phyloP scores from a whole-genome alignment of 2,329 filamentous ascomycete genomes.

The Didymella segeticola region DNA sequence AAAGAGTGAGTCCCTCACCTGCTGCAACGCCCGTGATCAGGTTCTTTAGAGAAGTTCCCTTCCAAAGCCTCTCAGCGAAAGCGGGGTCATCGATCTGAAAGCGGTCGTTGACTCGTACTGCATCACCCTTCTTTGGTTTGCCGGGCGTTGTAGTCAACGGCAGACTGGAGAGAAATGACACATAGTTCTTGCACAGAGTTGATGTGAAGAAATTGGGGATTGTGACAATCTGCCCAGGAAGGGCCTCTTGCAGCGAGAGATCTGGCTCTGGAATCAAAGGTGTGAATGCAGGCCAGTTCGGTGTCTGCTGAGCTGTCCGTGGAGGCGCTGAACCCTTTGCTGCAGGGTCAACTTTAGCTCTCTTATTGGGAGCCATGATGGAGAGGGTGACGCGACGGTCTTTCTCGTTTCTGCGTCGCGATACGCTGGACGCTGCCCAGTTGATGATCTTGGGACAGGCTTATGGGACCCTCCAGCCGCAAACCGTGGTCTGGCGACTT shows the following conservation, averaged over 20 bases:
- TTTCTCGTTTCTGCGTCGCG: background rate
- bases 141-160: slow-evolving; percentile 79
- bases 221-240: slow-evolving; percentile 73
- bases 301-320: slow-evolving; percentile 37
- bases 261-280: slow-evolving; percentile 71
- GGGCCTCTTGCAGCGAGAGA: slow-evolving; percentile 64
- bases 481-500: background rate
- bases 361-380: slow-evolving; percentile 44
- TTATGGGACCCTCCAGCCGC: background rate
- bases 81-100: slow-evolving; percentile 78
- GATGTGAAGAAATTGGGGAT: slow-evolving; percentile 77
- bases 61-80: slow-evolving; percentile 81
- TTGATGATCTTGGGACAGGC: background rate
- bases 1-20: slow-evolving; percentile 38
- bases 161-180: slow-evolving; percentile 73
- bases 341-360: slow-evolving; percentile 25
- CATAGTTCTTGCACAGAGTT: slow-evolving; percentile 76
- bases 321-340: slow-evolving; percentile 1
- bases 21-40: slow-evolving; percentile 53
- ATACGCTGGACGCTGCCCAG: background rate
- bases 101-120: slow-evolving; percentile 85
- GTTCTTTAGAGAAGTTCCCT: slow-evolving; percentile 74
- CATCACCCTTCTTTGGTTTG: slow-evolving; percentile 79
- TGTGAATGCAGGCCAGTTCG: slow-evolving; percentile 75
- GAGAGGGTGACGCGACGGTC: background rate